These are phyloP conservation scores for Chlorella sp. DNA, from an alignment of 139 green algal genomes.

Conservation along the genomic window DNA sequence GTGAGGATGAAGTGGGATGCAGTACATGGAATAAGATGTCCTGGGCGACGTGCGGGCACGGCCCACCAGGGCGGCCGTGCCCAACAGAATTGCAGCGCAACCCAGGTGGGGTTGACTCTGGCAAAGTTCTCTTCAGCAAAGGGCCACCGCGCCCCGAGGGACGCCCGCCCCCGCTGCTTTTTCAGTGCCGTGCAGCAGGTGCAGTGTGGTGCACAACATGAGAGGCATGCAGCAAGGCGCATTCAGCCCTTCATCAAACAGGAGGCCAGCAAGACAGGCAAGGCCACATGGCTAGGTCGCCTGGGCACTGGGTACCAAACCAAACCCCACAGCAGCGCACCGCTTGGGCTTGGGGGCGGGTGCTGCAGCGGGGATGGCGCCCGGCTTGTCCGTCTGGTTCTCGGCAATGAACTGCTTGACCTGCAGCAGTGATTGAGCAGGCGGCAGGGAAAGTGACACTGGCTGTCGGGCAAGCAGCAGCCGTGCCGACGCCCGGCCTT, in stretches of 20 bases:
- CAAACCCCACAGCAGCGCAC: conserved; percentile 36
- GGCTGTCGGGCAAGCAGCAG: too few relatives aligned
- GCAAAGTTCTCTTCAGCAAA: conserved; percentile 13
- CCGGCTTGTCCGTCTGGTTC: conserved; percentile 88
- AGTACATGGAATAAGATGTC: not conserved
- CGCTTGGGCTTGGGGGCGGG: conserved; percentile 53
- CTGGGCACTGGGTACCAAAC: too few relatives aligned
- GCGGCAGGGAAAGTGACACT: too few relatives aligned
- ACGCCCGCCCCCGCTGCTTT: conserved; percentile 9
- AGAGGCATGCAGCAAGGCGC: too few relatives aligned
- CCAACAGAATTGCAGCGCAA: not conserved
- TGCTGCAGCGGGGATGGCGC: conserved; percentile 31
- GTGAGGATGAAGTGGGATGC: too few relatives aligned
- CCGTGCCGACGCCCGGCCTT: too few relatives aligned
- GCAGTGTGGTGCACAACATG: too few relatives aligned
- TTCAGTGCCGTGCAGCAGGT: not conserved
- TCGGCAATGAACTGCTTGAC: conserved; percentile 82
- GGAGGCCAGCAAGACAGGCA: too few relatives aligned
- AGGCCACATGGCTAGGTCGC: too few relatives aligned
- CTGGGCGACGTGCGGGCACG: not conserved
- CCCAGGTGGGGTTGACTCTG: not conserved
- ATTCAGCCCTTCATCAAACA: too few relatives aligned
- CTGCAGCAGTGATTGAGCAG: too few relatives aligned
- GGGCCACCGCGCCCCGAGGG: conserved; percentile 5
- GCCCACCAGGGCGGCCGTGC: not conserved